These are phyloP conservation scores for Umbelopsis sp. DNA, from an alignment of 192 early-diverging fungal genomes.

Conservation along the genomic window DNA sequence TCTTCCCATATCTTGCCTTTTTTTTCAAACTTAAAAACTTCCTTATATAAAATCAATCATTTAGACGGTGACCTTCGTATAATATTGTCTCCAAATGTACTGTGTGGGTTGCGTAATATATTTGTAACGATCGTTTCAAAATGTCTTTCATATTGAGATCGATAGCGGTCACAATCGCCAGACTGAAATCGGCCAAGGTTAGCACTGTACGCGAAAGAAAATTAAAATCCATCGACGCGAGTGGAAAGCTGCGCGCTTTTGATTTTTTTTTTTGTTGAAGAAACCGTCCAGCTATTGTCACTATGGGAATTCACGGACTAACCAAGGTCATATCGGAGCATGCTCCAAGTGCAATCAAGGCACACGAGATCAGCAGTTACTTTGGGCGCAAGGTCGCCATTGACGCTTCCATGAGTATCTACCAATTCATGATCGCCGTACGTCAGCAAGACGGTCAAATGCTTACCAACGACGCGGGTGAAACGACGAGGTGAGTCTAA, in stretches of 20 bases:
- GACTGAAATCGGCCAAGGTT: not conserved
- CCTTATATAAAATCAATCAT: conserved; percentile 20
- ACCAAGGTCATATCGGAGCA: conserved; percentile 92
- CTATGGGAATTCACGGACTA: conserved; percentile 86
- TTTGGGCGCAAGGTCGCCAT: conserved; percentile 96
- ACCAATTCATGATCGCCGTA: conserved; percentile 98
- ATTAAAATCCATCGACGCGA: not conserved
- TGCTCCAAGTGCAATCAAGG: conserved; percentile 82
- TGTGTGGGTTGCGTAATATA: too few relatives aligned
- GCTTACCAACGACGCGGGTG: conserved; percentile 86
- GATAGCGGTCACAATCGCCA: not conserved
- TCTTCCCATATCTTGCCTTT: conserved; percentile 20
- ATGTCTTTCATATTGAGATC: too few relatives aligned
- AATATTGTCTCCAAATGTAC: not conserved
- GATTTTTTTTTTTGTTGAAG: too few relatives aligned
- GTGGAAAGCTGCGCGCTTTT: too few relatives aligned
- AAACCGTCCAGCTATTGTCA: not conserved
- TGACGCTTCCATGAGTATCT: conserved; percentile 97
- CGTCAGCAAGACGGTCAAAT: conserved; percentile 86
- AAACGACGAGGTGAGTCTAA: conserved; percentile 78
- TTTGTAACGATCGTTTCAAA: too few relatives aligned
- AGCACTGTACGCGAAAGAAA: not conserved
- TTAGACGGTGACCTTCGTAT: conserved; percentile 11
- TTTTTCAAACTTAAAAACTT: conserved; percentile 10
- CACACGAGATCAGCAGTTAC: conserved; percentile 83